phyloP scores from a whole-genome alignment of 2,329 filamentous ascomycete genomes.

The Colletotrichum coccodes region DNA sequence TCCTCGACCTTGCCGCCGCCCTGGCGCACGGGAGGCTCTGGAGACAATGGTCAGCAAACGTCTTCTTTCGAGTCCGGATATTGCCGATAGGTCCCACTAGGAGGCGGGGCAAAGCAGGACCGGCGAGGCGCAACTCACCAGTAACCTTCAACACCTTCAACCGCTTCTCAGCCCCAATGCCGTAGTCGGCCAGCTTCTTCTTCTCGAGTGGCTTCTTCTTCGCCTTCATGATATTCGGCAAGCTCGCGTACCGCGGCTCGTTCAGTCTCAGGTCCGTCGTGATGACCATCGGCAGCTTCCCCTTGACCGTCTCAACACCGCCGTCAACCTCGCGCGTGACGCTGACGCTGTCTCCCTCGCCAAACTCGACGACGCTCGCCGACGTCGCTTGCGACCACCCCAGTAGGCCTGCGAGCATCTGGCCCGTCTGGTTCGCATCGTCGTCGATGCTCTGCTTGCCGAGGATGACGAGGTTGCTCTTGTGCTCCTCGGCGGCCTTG shows the following conservation, averaged over 20 bases:
- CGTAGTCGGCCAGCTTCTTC: conserved; percentile 86
- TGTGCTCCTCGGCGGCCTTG: conserved; percentile 83
- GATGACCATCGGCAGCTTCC: conserved; percentile 90
- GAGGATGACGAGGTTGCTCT: conserved; percentile 90
- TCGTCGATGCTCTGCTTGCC: conserved; percentile 99
- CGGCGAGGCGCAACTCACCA: conserved; percentile 60
- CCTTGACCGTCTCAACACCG: conserved; percentile 87
- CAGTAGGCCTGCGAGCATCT: conserved; percentile 94
- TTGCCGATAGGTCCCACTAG: background rate
- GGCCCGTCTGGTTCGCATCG: conserved; percentile 93
- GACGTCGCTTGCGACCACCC: conserved; percentile 96
- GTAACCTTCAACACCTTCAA: conserved; percentile 92
- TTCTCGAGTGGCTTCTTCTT: conserved; percentile 99
- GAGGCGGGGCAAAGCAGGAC: background rate
- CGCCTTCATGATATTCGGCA: conserved; percentile 99
- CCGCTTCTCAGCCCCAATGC: conserved; percentile 77
- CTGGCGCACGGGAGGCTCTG: conserved; percentile 87
- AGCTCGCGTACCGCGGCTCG: conserved; percentile 91
- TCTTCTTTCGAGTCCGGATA: background rate
- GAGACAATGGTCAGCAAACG: conserved; percentile 22
- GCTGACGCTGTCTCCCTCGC: conserved; percentile 73
- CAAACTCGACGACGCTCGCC: conserved; percentile 85
- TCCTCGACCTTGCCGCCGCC: conserved; percentile 98
- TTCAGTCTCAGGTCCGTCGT: conserved; percentile 96
- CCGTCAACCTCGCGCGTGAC: conserved; percentile 96